A percentile compares a stretch with the other conserved stretches of the same genome.
These are phyloP conservation scores for Tephrocybe sp. DNA, from an alignment of 768 basidiomycete genomes.

Conservation along the genomic window DNA sequence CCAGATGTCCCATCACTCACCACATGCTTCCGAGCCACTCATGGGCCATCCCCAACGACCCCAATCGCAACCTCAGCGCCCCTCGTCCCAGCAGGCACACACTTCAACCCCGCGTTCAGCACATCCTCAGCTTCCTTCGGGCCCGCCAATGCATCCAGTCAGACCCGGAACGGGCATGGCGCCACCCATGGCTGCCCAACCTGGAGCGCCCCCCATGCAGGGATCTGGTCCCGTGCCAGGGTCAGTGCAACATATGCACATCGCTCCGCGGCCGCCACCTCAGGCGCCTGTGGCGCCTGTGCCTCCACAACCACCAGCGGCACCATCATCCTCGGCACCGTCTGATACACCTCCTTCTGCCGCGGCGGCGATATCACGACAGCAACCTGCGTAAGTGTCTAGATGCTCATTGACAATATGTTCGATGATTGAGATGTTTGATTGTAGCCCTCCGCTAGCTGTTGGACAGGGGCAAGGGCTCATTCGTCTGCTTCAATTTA, in stretches of 20 bases:
- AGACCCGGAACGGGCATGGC: slow-evolving; percentile 13
- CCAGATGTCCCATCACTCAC: slow-evolving; percentile 37
- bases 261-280: slow-evolving; percentile 29
- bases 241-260: slow-evolving; percentile 24
- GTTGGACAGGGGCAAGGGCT: slow-evolving; percentile 65
- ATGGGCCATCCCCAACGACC: slow-evolving; percentile 50
- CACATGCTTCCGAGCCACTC: slow-evolving; percentile 41
- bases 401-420: neutral
- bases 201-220: slow-evolving; percentile 20
- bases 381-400: slow-evolving; percentile 12
- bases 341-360: slow-evolving; percentile 19
- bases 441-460: slow-evolving; percentile 17
- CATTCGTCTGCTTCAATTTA: slow-evolving; percentile 67
- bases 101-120: slow-evolving; percentile 18
- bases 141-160: slow-evolving; percentile 4
- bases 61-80: slow-evolving; percentile 49
- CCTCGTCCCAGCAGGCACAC: slow-evolving; percentile 15
- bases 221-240: slow-evolving; percentile 10
- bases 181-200: slow-evolving; percentile 13
- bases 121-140: slow-evolving; percentile 16
- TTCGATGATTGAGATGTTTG: slow-evolving; percentile 6
- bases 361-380: slow-evolving; percentile 16
- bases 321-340: slow-evolving; percentile 18
- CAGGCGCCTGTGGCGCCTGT: slow-evolving; percentile 19
- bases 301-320: slow-evolving; percentile 21